Evolutionary conservation across 495 filamentous ascomycete genomes (phyloP).

Genomic region (Cercophora samala): DNA sequence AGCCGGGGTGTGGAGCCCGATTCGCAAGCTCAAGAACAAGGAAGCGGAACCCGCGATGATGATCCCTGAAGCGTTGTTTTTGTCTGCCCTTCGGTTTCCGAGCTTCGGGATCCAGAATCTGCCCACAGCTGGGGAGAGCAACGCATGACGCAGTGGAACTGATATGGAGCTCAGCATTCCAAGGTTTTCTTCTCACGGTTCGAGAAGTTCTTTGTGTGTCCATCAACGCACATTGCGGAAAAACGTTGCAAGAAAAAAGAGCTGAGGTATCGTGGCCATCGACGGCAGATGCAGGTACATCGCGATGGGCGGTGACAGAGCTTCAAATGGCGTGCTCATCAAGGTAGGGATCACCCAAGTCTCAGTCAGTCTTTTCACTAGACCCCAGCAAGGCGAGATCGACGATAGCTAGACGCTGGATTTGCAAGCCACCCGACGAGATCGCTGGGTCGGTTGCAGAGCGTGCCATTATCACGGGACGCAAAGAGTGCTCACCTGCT

Average conservation of each 20-base stretch:
- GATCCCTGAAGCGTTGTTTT: neutral
- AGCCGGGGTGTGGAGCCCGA: slow-evolving; percentile 6
- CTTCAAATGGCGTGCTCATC: neutral
- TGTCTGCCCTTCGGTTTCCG: neutral
- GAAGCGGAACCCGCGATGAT: neutral
- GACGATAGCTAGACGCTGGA: neutral
- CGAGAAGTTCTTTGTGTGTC: no score
- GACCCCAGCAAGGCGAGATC: neutral
- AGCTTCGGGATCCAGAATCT: neutral
- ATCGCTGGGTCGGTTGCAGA: neutral
- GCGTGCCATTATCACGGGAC: neutral
- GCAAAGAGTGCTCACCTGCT: neutral
- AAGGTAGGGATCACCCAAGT: slow-evolving; percentile 2
- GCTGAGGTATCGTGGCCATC: neutral
- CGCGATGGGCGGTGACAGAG: neutral
- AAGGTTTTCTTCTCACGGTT: neutral
- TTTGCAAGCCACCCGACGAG: neutral
- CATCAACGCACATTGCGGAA: neutral
- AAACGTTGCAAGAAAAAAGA: neutral
- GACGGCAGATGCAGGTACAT: slow-evolving; percentile 1
- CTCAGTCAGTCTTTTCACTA: neutral
- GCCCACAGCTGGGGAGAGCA: neutral
- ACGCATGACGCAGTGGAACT: slow-evolving; percentile 1
- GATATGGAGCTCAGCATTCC: neutral
- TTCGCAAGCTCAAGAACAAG: neutral